phyloP scores from a whole-genome alignment of 768 basidiomycete species.

The Mycena alexandri region DNA sequence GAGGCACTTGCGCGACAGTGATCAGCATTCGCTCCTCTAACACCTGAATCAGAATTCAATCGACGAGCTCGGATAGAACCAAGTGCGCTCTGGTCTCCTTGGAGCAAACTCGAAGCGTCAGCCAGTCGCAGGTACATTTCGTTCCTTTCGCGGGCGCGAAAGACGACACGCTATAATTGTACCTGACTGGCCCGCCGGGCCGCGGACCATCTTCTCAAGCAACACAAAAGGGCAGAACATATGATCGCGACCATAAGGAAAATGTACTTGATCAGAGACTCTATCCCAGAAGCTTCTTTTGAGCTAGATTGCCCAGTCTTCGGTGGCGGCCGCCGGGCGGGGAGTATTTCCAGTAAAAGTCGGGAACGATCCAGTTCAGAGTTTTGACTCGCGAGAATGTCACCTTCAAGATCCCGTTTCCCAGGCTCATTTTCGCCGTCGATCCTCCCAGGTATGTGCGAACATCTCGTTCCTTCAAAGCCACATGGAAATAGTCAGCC shows the following conservation, averaged over 20 bases:
- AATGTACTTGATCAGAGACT: too few species aligned
- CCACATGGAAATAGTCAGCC: constrained; percentile 24
- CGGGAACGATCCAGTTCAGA: background rate
- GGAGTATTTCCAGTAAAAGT: background rate
- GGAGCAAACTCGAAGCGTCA: too few species aligned
- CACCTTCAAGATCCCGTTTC: constrained; percentile 13
- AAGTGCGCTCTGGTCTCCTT: too few species aligned
- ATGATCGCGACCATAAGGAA: too few species aligned
- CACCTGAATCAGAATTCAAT: too few species aligned
- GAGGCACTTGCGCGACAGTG: background rate
- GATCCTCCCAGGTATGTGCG: constrained; percentile 32
- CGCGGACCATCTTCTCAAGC: too few species aligned
- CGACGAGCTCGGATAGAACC: too few species aligned
- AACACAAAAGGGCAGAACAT: too few species aligned
- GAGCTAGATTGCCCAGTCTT: background rate
- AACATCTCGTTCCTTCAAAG: constrained; percentile 8
- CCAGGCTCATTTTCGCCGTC: constrained; percentile 19
- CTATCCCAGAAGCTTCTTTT: background rate
- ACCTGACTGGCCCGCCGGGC: too few species aligned
- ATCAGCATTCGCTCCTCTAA: background rate
- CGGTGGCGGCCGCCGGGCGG: background rate
- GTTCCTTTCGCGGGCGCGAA: too few species aligned
- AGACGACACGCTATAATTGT: too few species aligned
- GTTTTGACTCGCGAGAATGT: constrained; percentile 8
- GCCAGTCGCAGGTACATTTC: too few species aligned